Evolutionary conservation across 2,329 filamentous ascomycete species (phyloP).

Genomic region (Cladophialophora chaetospira): DNA sequence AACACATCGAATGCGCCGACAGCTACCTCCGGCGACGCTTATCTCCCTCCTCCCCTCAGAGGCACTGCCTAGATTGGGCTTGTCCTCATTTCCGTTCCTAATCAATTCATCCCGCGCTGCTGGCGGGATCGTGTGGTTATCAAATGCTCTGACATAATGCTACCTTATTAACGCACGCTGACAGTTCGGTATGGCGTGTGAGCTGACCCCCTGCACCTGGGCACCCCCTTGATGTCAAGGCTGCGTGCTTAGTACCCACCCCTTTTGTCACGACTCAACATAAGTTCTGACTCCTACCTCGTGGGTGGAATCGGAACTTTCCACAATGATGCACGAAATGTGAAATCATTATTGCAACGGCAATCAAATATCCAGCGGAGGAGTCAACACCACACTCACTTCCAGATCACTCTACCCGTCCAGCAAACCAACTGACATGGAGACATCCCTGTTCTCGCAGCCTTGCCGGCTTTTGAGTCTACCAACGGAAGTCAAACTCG

Average conservation of each 20-base stretch:
- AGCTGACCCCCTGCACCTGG: background rate
- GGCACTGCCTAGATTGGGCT: background rate
- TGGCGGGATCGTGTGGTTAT: background rate
- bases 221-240: background rate
- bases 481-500: constrained; percentile 32
- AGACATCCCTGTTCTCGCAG: constrained; percentile 13
- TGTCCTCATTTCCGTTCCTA: background rate
- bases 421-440: too few relatives aligned
- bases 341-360: background rate
- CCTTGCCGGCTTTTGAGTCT: constrained; percentile 29
- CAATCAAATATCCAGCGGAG: background rate
- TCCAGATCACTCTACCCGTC: too few relatives aligned
- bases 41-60: background rate
- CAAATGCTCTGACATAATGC: background rate
- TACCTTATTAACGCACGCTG: background rate
- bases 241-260: background rate
- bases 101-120: background rate
- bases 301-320: background rate
- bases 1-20: background rate
- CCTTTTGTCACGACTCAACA: background rate
- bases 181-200: background rate
- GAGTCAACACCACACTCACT: too few relatives aligned
- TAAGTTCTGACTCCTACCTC: background rate
- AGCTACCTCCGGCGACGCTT: background rate
- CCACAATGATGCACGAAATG: background rate